A percentile compares a stretch with the other conserved stretches of the same genome.
Evolutionary conservation across 345 rosid genomes (phyloP).

Genomic region (Arabis alpina): DNA sequence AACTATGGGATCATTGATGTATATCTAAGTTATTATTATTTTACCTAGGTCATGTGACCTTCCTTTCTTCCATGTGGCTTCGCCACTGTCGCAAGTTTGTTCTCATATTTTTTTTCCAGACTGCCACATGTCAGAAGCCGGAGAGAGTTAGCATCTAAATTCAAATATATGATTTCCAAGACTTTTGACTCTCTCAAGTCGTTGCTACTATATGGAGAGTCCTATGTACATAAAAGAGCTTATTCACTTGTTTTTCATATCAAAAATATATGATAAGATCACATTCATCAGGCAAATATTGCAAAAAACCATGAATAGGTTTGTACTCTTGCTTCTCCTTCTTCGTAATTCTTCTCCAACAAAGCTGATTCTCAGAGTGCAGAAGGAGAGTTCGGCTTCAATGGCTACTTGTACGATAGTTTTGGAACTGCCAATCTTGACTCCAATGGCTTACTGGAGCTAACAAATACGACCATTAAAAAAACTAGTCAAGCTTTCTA

Average conservation of each 20-base stretch:
- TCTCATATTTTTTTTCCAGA: no score
- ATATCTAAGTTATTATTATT: no score
- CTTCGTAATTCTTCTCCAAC: background rate
- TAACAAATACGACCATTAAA: constrained; percentile 46
- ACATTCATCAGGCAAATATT: background rate
- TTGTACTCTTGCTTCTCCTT: background rate
- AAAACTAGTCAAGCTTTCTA: constrained; percentile 71
- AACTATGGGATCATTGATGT: no score
- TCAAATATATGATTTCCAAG: background rate
- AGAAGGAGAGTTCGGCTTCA: constrained; percentile 30
- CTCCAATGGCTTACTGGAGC: constrained; percentile 52
- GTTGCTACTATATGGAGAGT: background rate
- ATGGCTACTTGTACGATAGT: background rate
- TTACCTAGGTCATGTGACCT: no score
- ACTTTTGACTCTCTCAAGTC: constrained; percentile 12
- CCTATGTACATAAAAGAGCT: background rate
- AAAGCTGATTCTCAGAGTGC: constrained; percentile 10
- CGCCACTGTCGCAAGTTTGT: no score
- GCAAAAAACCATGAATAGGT: background rate
- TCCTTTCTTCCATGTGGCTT: no score
- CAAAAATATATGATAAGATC: constrained; percentile 3
- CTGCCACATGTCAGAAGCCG: no score
- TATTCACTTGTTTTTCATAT: background rate
- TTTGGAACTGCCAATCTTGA: constrained; percentile 53
- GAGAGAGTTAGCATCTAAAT: no score